Percentiles rank a stretch among this genome's conserved stretches.
Conservation (phyloP, 139 green algal species). For the Chlorella vulgaris region DNA sequence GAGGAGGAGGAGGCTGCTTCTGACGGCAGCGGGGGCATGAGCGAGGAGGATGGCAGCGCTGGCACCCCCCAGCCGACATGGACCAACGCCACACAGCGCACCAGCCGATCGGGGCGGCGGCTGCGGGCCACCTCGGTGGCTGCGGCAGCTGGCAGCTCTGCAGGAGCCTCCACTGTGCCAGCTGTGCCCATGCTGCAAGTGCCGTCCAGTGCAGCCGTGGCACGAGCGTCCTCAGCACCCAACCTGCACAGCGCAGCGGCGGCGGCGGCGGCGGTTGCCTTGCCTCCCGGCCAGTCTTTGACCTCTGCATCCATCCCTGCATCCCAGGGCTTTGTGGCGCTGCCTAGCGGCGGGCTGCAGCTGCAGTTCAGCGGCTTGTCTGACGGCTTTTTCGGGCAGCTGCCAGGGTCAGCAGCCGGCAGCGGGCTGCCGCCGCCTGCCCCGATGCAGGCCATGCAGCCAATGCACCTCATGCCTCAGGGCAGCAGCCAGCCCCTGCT, state of each 20-base stretch:
- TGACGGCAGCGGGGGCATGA: background rate
- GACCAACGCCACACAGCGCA: constrained; percentile 20
- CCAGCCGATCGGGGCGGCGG: constrained; percentile 25
- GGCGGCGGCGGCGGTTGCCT: background rate
- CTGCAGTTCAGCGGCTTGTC: constrained; percentile 25
- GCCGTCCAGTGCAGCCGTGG: too few relatives aligned
- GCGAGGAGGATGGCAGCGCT: constrained; percentile 26
- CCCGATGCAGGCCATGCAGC: background rate
- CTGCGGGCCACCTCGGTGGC: constrained; percentile 18
- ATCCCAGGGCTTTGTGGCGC: constrained; percentile 6
- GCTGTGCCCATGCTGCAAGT: background rate
- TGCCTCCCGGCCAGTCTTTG: background rate
- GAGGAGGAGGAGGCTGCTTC: constrained; percentile 5
- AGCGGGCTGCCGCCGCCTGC: constrained; percentile 14
- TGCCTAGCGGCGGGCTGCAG: constrained; percentile 13
- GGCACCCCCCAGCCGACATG: background rate
- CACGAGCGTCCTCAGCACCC: background rate
- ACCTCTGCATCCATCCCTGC: too few relatives aligned
- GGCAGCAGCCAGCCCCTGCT: constrained; percentile 36
- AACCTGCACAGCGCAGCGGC: background rate
- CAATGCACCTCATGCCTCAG: background rate
- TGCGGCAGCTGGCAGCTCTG: background rate
- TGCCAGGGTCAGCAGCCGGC: too few relatives aligned
- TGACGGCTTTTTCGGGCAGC: background rate
- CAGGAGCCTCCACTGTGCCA: too few relatives aligned